phyloP scores from a whole-genome alignment of 169 alveolate species.

The Cryptosporidium sp. region DNA sequence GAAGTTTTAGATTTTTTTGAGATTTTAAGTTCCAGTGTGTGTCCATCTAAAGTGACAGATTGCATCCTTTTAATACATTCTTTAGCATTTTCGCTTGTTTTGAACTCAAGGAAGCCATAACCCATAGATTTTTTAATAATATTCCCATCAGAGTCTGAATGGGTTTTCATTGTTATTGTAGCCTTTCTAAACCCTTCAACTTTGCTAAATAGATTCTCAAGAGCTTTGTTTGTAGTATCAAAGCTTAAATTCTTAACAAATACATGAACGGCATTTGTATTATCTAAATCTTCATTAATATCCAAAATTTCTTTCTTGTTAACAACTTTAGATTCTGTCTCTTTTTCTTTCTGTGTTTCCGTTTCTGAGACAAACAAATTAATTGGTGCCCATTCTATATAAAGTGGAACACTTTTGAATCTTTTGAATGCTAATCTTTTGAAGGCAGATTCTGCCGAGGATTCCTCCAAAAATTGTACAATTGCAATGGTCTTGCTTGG shows the following conservation, averaged over 20 bases:
- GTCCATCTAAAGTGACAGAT: constrained; percentile 82
- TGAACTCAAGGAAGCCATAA: constrained; percentile 93
- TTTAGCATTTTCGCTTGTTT: constrained; percentile 74
- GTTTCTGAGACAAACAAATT: constrained; percentile 74
- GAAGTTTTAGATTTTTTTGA: constrained; percentile 66
- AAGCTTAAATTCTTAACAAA: constrained; percentile 91
- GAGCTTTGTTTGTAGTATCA: constrained; percentile 86
- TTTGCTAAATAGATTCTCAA: constrained; percentile 82
- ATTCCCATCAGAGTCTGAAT: constrained; percentile 59
- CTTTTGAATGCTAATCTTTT: constrained; percentile 87
- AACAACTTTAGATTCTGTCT: not conserved
- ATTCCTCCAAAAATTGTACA: constrained; percentile 86
- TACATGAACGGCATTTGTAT: constrained; percentile 78
- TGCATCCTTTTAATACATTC: constrained; percentile 82
- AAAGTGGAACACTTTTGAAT: constrained; percentile 88
- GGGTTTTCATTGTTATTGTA: constrained; percentile 38
- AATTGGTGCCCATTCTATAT: constrained; percentile 93
- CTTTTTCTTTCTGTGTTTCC: not conserved
- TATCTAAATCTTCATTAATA: constrained; percentile 61
- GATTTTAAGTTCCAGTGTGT: constrained; percentile 79
- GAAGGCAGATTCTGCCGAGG: constrained; percentile 90
- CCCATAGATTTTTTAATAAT: constrained; percentile 85
- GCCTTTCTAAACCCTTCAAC: constrained; percentile 78
- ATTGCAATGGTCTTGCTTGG: constrained; percentile 92
- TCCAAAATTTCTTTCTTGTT: constrained; percentile 19